A percentile compares a stretch with the other conserved stretches of the same genome.
phyloP scores from a whole-genome alignment of 805 yeast genomes.

The Wickerhamomyces ciferrii region DNA sequence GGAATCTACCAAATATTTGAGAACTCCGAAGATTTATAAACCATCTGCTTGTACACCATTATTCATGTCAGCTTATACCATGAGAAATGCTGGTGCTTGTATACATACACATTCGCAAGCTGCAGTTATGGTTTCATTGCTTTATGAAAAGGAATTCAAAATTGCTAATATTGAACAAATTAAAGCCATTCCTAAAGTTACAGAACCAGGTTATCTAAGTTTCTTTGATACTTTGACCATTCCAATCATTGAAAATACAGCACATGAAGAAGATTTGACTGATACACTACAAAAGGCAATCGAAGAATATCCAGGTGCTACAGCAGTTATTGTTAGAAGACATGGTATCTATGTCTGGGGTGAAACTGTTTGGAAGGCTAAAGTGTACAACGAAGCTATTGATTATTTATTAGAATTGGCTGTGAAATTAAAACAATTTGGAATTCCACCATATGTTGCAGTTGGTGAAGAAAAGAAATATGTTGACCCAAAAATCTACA shows the following conservation, averaged over 20 bases:
- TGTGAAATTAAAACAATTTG: constrained; percentile 70
- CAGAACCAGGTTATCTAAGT: constrained; percentile 54
- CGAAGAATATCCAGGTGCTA: constrained; percentile 63
- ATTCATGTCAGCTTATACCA: constrained; percentile 62
- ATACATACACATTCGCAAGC: constrained; percentile 91
- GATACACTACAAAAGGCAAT: constrained; percentile 62
- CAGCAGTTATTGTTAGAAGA: constrained; percentile 86
- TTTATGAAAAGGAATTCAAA: constrained; percentile 65
- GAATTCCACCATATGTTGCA: constrained; percentile 45
- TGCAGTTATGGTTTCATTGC: constrained; percentile 75
- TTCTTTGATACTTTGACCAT: constrained; percentile 72
- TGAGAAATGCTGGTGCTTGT: constrained; percentile 82
- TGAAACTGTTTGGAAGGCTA: constrained; percentile 85
- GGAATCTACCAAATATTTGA: constrained; percentile 43
- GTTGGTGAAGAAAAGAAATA: constrained; percentile 28
- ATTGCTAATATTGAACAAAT: constrained; percentile 86
- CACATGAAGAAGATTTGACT: constrained; percentile 80
- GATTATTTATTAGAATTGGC: constrained; percentile 86
- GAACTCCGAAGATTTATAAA: constrained; percentile 62
- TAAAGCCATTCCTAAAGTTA: constrained; percentile 70
- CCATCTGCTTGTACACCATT: constrained; percentile 95
- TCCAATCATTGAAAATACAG: constrained; percentile 89
- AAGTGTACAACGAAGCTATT: constrained; percentile 86
- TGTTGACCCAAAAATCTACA: constrained; percentile 16
- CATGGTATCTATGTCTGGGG: constrained; percentile 99